Base-by-base conservation (phyloP, 768 basidiomycete species). In the Suillus subalutaceus region DNA sequence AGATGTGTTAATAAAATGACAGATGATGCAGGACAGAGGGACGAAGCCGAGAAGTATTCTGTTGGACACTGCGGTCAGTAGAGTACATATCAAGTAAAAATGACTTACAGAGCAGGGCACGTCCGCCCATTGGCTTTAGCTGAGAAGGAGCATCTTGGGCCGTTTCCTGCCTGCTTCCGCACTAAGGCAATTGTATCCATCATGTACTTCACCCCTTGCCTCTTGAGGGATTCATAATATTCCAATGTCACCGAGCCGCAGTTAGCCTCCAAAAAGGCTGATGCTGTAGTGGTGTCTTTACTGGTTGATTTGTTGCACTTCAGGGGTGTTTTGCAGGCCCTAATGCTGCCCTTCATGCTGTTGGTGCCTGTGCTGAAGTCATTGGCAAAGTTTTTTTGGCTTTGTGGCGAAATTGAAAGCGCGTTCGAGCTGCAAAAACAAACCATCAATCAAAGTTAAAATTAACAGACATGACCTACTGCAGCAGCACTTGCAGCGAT, bases 401-500 rank as follows among this genome's bases (percentile, higher is more conserved):
- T 46, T 46, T 46, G 46, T 4, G 4, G 62, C 57, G 9, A 46
- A 63, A 18, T 62, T 41, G 37, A 66, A 13, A 32, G 66, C 38
- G 37, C 40, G 38, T 56, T 67, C 57, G 30, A 67, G 44, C 66
- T 67, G 23, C 20, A n/a, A 46, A 46, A 46, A 35, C 23, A 32
- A 64, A 64, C 38, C n/a, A 15, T 65, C 26, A 37, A 37, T 37
- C 35, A 37, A 37, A 37, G 35, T 37, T 37, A 38, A 35, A 52
- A 38, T 41, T 26, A 38, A 61, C 38, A 13, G 35, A 56, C 10
- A 37, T 3, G 18, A 62, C 67, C 32, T 48, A 67, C 67, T 16
- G 52, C 63, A n/a, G 64, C 64, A 37, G 52, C 37, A 43, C 46
- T 56, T 9, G 65, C 44, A 43, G 63, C 53, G 38, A 67, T 37